Base-by-base conservation (phyloP, 257 asterid genomes). In the Forsythia viridissima region DNA sequence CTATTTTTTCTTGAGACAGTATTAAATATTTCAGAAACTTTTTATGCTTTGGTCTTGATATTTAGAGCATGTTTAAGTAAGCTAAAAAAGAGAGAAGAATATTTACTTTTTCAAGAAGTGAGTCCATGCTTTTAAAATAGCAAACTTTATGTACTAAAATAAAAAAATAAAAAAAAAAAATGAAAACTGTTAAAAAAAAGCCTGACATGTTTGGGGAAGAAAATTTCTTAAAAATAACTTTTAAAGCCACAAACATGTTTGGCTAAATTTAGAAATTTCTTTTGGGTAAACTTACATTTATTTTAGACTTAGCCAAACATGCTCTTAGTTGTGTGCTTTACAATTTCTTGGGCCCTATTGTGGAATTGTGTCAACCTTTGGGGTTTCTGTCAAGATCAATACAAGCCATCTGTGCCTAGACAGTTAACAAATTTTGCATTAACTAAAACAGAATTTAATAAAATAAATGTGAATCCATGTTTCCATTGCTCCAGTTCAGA, bases 361-460 rank as follows among this genome's bases (percentile, higher is more conserved):
- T 61, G 40, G 59, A 70, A 38, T 24, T 65, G 55, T 78, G 74
- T 67, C 36, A 72, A 44, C 8, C 12, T 37, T 34, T 21, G 61
- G n/a, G 42, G 77, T 55, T 21, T 24, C n/a, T 43, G 43, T 38
- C 34, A 77, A 70, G 77, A 57, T 74, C 65, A 16, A 18, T 52
- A 68, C 42, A 8, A 55, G 63, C 5, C 24, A 4, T 66, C 63
- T 80, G 42, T 71, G 48, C 34, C 70, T 37, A 34, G 24, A 52
- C 21, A 13, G 24, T 52, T 5, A 52, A 16, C 63, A 16, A 52
- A 15, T 52, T 52, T 15, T 7, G 3, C 15, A 52, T 52, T 52
- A 16, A 52, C 21, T 18, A 52, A 18, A 52, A 16, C 8, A 13
- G 20, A 13, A 15, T 52, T 52, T 52, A 52, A 52, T 13, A 52